Percentiles rank a stretch among this genome's conserved stretches.
Conservation (phyloP, 495 filamentous ascomycete species). For the Durotheca rogersii region DNA sequence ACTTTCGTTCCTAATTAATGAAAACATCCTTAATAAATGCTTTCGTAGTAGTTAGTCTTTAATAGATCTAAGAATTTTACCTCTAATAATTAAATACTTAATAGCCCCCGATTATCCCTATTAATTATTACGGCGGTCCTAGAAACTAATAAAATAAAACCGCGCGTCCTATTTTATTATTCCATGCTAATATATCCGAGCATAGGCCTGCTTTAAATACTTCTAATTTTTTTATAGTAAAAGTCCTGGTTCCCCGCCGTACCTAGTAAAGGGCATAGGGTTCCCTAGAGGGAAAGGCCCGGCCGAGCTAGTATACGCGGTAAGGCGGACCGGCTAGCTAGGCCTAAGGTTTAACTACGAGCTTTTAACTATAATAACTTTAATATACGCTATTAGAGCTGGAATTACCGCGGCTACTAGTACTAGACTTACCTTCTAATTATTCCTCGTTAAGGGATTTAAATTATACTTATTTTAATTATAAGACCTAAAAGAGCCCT, state of each 20-base stretch:
- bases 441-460: constrained; percentile 51
- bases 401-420: constrained; percentile 28
- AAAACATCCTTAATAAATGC: constrained; percentile 40
- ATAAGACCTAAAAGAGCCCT: constrained; percentile 58
- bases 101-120: constrained; percentile 67
- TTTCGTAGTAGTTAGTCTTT: constrained; percentile 74
- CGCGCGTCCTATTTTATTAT: not conserved
- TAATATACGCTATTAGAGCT: constrained; percentile 52
- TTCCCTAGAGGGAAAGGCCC: constrained; percentile 15
- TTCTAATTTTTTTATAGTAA: constrained; percentile 75
- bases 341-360: constrained; percentile 25
- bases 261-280: constrained; percentile 62
- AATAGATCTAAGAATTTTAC: constrained; percentile 74
- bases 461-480: constrained; percentile 60
- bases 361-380: not conserved
- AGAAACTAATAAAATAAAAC: constrained; percentile 13
- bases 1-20: not conserved
- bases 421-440: not conserved
- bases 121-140: constrained; percentile 73
- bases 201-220: constrained; percentile 58
- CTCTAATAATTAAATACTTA: constrained; percentile 71
- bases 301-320: constrained; percentile 49
- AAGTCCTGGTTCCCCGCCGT: constrained; percentile 65
- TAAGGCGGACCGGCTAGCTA: constrained; percentile 25
- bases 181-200: not conserved